Percentiles rank a stretch among this genome's conserved stretches.
These are phyloP conservation scores for Tulasnella sp. DNA, from an alignment of 768 basidiomycete genomes.

Conservation along the genomic window DNA sequence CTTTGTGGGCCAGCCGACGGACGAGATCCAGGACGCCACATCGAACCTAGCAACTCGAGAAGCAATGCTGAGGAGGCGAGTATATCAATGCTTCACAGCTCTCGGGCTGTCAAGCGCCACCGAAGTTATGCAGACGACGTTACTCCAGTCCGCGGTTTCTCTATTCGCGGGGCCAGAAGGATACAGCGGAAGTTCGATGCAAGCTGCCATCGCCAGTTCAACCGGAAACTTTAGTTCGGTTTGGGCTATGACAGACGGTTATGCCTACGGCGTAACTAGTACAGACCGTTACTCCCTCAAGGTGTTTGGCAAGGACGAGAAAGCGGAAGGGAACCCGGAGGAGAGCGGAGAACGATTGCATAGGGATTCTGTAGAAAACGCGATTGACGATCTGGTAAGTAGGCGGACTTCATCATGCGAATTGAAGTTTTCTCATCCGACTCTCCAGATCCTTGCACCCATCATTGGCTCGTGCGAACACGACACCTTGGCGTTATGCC, in stretches of 20 bases:
- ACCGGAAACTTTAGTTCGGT: slow-evolving; percentile 75
- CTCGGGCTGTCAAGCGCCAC: slow-evolving; percentile 73
- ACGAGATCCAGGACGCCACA: slow-evolving; percentile 38
- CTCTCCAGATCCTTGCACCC: slow-evolving; percentile 56
- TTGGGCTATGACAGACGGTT: slow-evolving; percentile 83
- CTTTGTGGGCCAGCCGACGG: slow-evolving; percentile 63
- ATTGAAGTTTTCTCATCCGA: neutral
- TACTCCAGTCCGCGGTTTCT: slow-evolving; percentile 73
- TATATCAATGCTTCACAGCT: slow-evolving; percentile 82
- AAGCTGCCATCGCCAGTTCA: slow-evolving; percentile 84
- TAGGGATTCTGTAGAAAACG: slow-evolving; percentile 70
- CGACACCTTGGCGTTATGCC: slow-evolving; percentile 67
- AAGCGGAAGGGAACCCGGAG: neutral
- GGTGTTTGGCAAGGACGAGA: neutral
- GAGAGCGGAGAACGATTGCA: slow-evolving; percentile 32
- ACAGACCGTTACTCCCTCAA: slow-evolving; percentile 33
- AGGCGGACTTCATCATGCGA: neutral
- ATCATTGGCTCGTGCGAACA: slow-evolving; percentile 80
- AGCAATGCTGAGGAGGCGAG: slow-evolving; percentile 69
- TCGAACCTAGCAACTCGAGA: slow-evolving; percentile 69
- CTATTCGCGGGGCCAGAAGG: slow-evolving; percentile 84
- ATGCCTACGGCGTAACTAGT: slow-evolving; percentile 83
- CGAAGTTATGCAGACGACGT: slow-evolving; percentile 68
- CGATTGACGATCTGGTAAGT: slow-evolving; percentile 69
- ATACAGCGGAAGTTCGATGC: slow-evolving; percentile 73